Conservation (phyloP, 176 grass and related monocot species). For the Ampelocalamus luodianensis region DNA sequence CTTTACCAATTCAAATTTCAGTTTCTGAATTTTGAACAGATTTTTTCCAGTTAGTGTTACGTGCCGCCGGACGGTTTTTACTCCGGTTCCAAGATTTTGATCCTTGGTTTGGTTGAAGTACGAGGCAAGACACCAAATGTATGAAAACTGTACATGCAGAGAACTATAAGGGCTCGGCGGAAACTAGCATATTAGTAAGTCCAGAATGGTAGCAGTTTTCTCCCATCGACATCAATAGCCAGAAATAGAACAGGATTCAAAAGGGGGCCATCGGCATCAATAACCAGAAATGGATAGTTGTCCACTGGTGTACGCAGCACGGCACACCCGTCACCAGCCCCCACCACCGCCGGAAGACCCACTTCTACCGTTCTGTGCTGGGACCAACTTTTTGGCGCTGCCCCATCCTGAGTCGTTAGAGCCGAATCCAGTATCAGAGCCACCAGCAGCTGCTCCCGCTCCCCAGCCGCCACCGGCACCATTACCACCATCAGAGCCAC, state of each 20-base stretch:
- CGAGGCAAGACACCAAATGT: background rate
- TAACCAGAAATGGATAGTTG: background rate
- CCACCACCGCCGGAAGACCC: constrained; percentile 36
- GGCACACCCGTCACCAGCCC: constrained; percentile 43
- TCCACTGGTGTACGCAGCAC: background rate
- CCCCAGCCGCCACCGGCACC: constrained; percentile 37
- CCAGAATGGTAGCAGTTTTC: background rate
- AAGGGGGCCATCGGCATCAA: background rate
- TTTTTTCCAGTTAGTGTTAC: no score
- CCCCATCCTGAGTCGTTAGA: constrained; percentile 46
- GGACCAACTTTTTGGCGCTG: constrained; percentile 49
- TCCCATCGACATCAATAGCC: background rate
- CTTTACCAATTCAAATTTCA: no score
- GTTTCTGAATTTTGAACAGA: no score
- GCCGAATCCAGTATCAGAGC: background rate
- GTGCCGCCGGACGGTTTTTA: no score
- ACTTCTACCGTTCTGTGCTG: constrained; percentile 50
- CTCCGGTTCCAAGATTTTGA: no score
- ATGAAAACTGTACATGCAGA: constrained; percentile 41
- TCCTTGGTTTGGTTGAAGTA: no score
- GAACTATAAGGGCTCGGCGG: background rate
- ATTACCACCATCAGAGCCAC: constrained; percentile 1
- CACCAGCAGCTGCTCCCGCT: constrained; percentile 20
- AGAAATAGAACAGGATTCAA: background rate
- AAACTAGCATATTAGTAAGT: constrained; percentile 21